Base-by-base conservation (phyloP, 148 eudicot genomes). In the Pharnaceum exiguum region DNA sequence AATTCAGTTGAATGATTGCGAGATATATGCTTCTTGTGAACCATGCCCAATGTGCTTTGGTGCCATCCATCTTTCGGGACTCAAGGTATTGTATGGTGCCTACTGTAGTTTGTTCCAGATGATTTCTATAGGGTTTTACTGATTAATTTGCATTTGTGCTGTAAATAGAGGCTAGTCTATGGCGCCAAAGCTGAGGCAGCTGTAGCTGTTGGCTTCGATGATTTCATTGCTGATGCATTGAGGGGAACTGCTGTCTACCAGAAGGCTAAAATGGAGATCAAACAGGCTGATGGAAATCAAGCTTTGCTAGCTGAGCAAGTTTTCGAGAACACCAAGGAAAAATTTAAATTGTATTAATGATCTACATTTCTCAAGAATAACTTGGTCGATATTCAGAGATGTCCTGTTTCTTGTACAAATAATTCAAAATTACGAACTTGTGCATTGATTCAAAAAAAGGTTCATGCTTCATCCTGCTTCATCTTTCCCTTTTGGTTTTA, bases 11-110 rank as follows among this genome's bases (percentile, higher is more conserved):
- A 75, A 93, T 5, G 85, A 89, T 71, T 89, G 96, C 56, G 96
- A 89, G 82, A 85, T 89, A 30, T 89, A 75, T 56, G 96, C 96
- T 30, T 89, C 96, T 17, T 89, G 96, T 46, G 96, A 89, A 66
- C 93, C 93, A 50, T 85, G 96, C 37, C 87, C 96, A 27, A 89
- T 89, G 96, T 88, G 96, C 77, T 88, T 88, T 30, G 89, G 91
- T 22, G 91, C 91, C 13, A 88, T 88, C 60, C 84, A 82, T 60
- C 85, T 85, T 45, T 82, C 91, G 5, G 72, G 87, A 79, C 76
- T 82, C 27, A 89, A 85, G 93, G 96, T 89, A 55, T 49, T 43
- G 22, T 15, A 1, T 25, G n/a, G 22, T 31, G 25, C 19, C 24
- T 24, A 33, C 53, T 55, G 9, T 29, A 2, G 6, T 18, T 13